Percentiles rank a stretch among this genome's conserved stretches.
phyloP scores from a whole-genome alignment of 148 eudicot genomes.

The Silene uniflora region DNA sequence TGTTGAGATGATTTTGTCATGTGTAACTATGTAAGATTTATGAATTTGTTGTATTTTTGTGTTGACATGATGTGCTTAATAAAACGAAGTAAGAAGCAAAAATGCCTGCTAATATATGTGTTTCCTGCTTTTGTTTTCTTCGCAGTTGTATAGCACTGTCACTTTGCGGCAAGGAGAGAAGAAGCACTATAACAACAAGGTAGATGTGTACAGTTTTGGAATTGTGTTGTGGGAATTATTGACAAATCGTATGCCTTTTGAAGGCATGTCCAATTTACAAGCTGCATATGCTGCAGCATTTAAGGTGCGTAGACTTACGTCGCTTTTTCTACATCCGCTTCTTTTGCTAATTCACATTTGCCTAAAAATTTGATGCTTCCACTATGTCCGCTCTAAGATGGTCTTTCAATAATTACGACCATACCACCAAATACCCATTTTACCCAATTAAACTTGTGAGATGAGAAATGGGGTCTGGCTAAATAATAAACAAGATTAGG shows the following conservation, averaged over 20 bases:
- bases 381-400: neutral
- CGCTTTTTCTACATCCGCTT: slow-evolving; percentile 2
- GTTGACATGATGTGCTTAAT: neutral
- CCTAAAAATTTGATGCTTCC: too few relatives aligned
- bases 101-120: neutral
- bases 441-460: neutral
- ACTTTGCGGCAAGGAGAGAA: slow-evolving; percentile 95
- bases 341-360: neutral
- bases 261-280: slow-evolving; percentile 92
- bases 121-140: slow-evolving; percentile 1
- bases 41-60: neutral
- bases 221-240: slow-evolving; percentile 90
- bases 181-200: slow-evolving; percentile 97
- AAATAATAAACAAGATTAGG: neutral
- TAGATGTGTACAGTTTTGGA: slow-evolving; percentile 95
- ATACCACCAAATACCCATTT: neutral
- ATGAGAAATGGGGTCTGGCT: neutral
- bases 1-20: neutral
- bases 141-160: slow-evolving; percentile 92
- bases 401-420: neutral
- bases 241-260: slow-evolving; percentile 91
- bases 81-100: neutral
- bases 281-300: slow-evolving; percentile 98
- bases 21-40: neutral
- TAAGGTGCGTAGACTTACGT: slow-evolving; percentile 45